phyloP scores from a whole-genome alignment of 495 filamentous ascomycete genomes.

The Rusavskia elegans region DNA sequence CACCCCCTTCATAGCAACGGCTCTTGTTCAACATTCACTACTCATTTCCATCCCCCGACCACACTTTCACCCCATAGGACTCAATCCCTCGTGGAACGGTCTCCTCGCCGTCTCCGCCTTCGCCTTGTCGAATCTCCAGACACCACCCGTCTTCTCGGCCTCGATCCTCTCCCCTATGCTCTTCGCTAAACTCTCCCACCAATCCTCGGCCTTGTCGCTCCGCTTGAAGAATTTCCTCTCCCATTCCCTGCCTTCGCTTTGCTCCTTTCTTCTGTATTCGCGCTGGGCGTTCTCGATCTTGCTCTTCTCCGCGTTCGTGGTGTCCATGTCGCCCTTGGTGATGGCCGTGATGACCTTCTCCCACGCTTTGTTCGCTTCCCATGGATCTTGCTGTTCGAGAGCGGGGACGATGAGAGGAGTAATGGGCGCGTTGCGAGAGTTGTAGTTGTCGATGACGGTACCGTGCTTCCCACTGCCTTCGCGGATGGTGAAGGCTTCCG shows the following conservation, averaged over 20 bases:
- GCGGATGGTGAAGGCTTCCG: constrained; percentile 64
- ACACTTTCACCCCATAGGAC: too few relatives aligned
- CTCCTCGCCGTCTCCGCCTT: constrained; percentile 16
- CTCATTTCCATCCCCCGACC: too few relatives aligned
- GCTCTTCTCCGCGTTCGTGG: constrained; percentile 58
- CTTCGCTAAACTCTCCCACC: constrained; percentile 42
- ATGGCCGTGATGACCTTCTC: constrained; percentile 68
- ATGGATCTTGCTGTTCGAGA: constrained; percentile 65
- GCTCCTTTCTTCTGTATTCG: constrained; percentile 66
- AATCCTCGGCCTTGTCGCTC: constrained; percentile 30
- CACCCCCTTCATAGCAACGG: too few relatives aligned
- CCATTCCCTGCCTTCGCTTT: constrained; percentile 64
- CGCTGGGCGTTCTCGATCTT: constrained; percentile 88
- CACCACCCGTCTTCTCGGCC: constrained; percentile 66
- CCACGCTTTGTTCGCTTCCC: constrained; percentile 86
- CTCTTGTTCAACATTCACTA: too few relatives aligned
- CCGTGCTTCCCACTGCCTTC: constrained; percentile 49
- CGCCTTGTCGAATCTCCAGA: constrained; percentile 70
- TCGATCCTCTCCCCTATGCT: constrained; percentile 48
- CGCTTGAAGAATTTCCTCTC: constrained; percentile 68
- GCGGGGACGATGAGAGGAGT: constrained; percentile 59
- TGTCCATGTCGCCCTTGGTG: constrained; percentile 65
- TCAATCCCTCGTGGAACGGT: background rate
- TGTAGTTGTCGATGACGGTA: constrained; percentile 49
- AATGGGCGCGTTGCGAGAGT: constrained; percentile 41